Base-by-base conservation (phyloP, 805 yeast genomes). In the Teunomyces panamensis region DNA sequence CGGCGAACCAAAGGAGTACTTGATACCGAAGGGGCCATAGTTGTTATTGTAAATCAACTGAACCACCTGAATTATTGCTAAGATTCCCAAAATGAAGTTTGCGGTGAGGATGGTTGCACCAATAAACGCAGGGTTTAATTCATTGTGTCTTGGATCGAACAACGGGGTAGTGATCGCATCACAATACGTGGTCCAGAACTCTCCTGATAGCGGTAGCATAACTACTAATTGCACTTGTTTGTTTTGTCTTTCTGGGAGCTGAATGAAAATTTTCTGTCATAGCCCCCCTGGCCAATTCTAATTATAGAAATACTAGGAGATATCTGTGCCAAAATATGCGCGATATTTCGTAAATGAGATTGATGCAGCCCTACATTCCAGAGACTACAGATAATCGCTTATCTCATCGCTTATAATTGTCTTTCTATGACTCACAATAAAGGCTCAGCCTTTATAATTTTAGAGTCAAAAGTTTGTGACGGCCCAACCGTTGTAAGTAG, bases 1-100 rank as follows among this genome's bases (percentile, higher is more conserved):
- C 13, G 50, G 50, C 28, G 50, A 44, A 8, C 66, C 66, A 37
- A 62, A 62, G 28, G 61, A 50, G 51, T 59, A 60, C 47, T 56
- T 54, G 49, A 62, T 58, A 27, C 27, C 45, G 47, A 54, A 49
- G 6, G 57, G 57, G 6, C 65, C 65, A 32, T 48, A 57, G 36
- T 44, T 47, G 34, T 61, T 61, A 47, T 28, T 39, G 37, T 30
- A 46, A 32, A 43, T 16, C 42, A 46, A 37, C n/a, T 37, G 35
- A 28, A 32, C n/a, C 13, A 30, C 30, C 43, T 49, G 52, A 30
- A 11, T 14, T 7, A 46, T 24, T 4, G 42, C 52, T 17, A 49
- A 13, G 3, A 34, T n/a, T 4, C 37, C 45, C 9, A 49, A 10
- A 16, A 39, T 3, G 20, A 13, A 42, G 17, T 20, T 37, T 26